Evolutionary conservation across 1,139 yeast genomes (phyloP), one percentile per base, ranked within the genome.

Genomic region (Candida sp.): DNA sequence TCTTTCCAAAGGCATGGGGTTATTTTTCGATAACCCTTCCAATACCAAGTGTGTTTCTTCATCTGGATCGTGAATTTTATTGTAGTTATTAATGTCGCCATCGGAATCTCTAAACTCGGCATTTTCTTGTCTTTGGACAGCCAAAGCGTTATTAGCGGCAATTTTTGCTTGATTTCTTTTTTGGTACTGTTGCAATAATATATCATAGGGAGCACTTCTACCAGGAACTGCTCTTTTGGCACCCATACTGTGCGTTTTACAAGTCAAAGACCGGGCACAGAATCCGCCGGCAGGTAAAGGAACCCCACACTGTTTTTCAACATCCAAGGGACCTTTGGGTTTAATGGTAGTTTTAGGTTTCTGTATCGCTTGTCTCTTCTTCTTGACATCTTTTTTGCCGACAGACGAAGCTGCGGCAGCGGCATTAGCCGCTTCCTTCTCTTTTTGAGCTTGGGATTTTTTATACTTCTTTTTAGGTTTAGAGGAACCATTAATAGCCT

Each of bases 221-320:
- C 99, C 99, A 27, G 82, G 82, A 22, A 93, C 99, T 1, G 97
- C 93, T 55, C 99, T 79, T 57, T 93, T 93, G 22, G 97, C 96
- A 23, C 97, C 97, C 97, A 93, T 91, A 1, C 97, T 88, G 64
- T 93, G 99, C 0, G 98, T 90, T 61, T 93, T 93, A 74, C 99
- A 93, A 0, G 99, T 93, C 49, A 93, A 73, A 0, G 97, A 89
- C 44, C 99, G 77, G 5, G 97, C 97, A 73, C 99, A 93, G 55
- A 82, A 82, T 0, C 95, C 96, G 8, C 98, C 98, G 49, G 85
- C 85, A 0, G 97, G 90, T 47, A 93, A 67, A 3, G 91, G 88
- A 5, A 93, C 99, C 62, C 99, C 99, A 73, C 99, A 93, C 64
- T 93, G 98, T 51, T 81, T 84, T 60, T 93, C 97, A 37, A 93